Base-by-base conservation (phyloP, 139 green algal genomes). In the Chlamydomonas incerta region DNA sequence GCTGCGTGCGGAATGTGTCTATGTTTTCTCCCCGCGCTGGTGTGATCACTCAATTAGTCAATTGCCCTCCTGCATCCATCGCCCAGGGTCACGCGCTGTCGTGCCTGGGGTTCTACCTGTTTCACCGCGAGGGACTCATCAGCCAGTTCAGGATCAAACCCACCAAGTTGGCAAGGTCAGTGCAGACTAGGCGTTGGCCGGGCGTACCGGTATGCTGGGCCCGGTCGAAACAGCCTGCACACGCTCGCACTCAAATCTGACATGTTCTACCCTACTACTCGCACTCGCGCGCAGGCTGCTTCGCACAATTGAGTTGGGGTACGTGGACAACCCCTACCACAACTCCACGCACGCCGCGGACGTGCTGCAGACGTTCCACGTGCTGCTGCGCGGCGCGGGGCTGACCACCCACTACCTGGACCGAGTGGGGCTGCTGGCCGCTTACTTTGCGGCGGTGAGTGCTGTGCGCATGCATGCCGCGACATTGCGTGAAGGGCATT, bases 311-410 rank as follows among this genome's bases (percentile, higher is more conserved):
- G 87, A 90, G 81, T 65, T 65, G n/a, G 87, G 87, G 31, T 95
- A 95, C 83, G 74, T 71, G 2, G 74, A 77, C 72, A 93, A 93
- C 72, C 90, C 88, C 41, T 95, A 95, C 83, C 92, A 95, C 81
- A 94, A 93, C 88, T 60, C 82, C 23, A 84, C 87, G 1, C 92
- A 95, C 62, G 92, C 86, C 26, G 85, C 92, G 17, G 88, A 91
- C 31, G 92, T 95, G 82, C 79, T 93, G 24, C 87, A 89, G 60
- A 91, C 75, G 46, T 41, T 88, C 55, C 91, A 94, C n/a, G 74
- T 88, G 24, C 72, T 92, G 24, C 65, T 91, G 77, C 74, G 35
- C 29, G 74, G 58, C 28, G 21, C 74, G 23, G 34, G 58, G 5
- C 74, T 82, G 58, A 35, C 21, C 10, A 24, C 13, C 11, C 55